phyloP scores from a whole-genome alignment of 2,329 filamentous ascomycete genomes.

The Penicillium occitanis region DNA sequence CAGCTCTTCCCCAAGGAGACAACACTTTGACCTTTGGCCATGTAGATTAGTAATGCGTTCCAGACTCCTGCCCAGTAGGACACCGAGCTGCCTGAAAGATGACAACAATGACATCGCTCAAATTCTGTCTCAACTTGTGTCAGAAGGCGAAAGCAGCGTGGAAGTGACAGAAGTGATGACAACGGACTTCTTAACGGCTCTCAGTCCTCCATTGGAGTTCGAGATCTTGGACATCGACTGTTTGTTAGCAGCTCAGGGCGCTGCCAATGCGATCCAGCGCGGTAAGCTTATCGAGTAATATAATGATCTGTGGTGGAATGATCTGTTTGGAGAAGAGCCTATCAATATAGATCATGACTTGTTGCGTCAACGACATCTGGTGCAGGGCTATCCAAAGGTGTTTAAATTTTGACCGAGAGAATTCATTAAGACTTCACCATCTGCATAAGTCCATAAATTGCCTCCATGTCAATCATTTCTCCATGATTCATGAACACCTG shows the following conservation, averaged over 20 bases:
- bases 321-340: background rate
- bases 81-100: too few relatives aligned
- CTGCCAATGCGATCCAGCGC: background rate
- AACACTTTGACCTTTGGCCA: background rate
- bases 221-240: background rate
- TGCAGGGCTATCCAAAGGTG: background rate
- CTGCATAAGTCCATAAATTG: background rate
- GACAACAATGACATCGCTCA: background rate
- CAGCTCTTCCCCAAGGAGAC: background rate
- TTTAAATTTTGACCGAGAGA: background rate
- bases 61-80: background rate
- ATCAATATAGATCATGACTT: background rate
- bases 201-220: background rate
- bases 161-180: background rate
- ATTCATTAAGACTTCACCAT: background rate
- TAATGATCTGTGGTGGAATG: background rate
- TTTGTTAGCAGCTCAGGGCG: background rate
- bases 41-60: background rate
- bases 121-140: background rate
- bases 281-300: background rate
- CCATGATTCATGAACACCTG: background rate
- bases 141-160: background rate
- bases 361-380: background rate
- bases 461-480: background rate
- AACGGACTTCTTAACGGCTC: background rate